Conservation (phyloP, 2,329 filamentous ascomycete species). For the Hyphodiscus sp. region DNA sequence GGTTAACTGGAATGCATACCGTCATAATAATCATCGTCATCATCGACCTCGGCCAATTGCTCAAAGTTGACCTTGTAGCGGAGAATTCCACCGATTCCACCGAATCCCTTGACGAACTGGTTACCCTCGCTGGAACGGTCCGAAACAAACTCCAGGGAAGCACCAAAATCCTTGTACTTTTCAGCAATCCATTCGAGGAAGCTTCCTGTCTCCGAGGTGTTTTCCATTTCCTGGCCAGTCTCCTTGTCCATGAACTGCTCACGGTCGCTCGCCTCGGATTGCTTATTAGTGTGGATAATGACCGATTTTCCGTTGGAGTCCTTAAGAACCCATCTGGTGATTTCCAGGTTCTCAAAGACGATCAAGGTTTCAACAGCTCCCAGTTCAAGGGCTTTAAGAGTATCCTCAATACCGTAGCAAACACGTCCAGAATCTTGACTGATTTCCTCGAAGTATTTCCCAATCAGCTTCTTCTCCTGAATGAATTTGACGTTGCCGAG, state of each 20-base stretch:
- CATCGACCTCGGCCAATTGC: constrained; percentile 85
- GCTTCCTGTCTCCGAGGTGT: constrained; percentile 67
- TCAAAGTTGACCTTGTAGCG: constrained; percentile 99
- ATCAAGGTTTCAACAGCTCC: constrained; percentile 93
- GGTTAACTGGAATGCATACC: constrained; percentile 33
- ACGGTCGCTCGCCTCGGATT: constrained; percentile 68
- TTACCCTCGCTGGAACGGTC: constrained; percentile 97
- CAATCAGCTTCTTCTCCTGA: constrained; percentile 99
- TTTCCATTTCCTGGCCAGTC: constrained; percentile 95
- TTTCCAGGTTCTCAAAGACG: constrained; percentile 94
- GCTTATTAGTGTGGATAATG: constrained; percentile 82
- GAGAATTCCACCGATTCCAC: constrained; percentile 94
- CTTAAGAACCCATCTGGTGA: constrained; percentile 88
- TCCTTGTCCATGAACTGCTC: constrained; percentile 91
- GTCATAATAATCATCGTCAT: constrained; percentile 91
- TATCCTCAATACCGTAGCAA: constrained; percentile 97
- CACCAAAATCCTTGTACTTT: constrained; percentile 97
- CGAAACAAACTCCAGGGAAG: constrained; percentile 92
- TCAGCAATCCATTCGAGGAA: constrained; percentile 99
- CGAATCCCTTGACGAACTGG: constrained; percentile 99
- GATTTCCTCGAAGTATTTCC: constrained; percentile 98
- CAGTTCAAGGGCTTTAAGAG: constrained; percentile 90
- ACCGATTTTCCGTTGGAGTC: constrained; percentile 64
- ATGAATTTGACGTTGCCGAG: constrained; percentile 99
- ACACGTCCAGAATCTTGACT: constrained; percentile 95